phyloP scores from a whole-genome alignment of 1,139 yeast species.

The Magnusiomyces starmeri region DNA sequence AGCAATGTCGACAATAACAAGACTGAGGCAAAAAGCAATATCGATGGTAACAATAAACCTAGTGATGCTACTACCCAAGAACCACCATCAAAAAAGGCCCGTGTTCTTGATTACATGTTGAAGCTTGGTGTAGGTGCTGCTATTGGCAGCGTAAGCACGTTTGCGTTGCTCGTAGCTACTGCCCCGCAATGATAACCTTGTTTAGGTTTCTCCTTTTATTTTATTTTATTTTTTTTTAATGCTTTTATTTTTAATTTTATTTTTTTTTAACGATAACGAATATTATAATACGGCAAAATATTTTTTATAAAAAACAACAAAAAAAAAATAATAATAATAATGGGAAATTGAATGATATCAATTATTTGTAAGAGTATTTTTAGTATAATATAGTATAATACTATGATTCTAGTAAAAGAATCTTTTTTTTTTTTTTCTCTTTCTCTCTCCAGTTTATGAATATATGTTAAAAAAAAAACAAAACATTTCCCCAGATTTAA shows the following conservation, averaged over 20 bases:
- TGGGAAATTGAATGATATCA: no score
- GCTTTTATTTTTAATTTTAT: slow-evolving; percentile 3
- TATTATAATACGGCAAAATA: neutral
- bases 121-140: slow-evolving; percentile 20
- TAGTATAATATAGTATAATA: no score
- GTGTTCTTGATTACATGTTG: neutral
- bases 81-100: neutral
- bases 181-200: neutral
- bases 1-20: neutral
- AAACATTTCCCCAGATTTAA: no score
- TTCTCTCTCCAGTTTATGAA: no score
- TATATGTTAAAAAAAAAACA: no score
- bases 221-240: neutral
- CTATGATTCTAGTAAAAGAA: no score
- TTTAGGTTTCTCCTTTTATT: neutral
- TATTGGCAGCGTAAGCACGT: slow-evolving; percentile 20
- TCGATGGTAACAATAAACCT: neutral
- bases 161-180: slow-evolving; percentile 5
- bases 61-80: slow-evolving; percentile 1
- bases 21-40: neutral
- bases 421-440: no score
- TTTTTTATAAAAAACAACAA: neutral
- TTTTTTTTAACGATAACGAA: slow-evolving; percentile 1
- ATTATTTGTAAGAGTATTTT: no score
- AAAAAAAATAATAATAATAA: neutral